Evolutionary conservation across 2,329 filamentous ascomycete genomes (phyloP).

Genomic region (Pleoardoris graminearum): DNA sequence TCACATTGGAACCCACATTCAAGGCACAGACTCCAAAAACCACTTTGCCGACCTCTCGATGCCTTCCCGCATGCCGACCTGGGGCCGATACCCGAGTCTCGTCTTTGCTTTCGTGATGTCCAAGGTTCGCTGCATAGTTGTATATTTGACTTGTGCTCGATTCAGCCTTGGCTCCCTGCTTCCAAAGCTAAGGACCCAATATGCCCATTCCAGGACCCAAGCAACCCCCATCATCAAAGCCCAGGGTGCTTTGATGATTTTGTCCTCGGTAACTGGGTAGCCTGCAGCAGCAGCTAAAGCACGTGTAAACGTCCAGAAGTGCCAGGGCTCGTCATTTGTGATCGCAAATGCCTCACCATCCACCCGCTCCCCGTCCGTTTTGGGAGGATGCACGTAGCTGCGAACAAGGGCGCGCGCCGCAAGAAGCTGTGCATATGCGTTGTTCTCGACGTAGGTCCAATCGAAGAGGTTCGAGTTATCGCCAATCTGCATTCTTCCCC

Average conservation of each 20-base stretch:
- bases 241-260: slow-evolving; percentile 10
- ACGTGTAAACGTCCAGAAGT: slow-evolving; percentile 15
- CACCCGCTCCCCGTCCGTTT: slow-evolving; percentile 4
- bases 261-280: slow-evolving; percentile 6
- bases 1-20: background rate
- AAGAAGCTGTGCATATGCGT: slow-evolving; percentile 17
- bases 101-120: slow-evolving; percentile 21
- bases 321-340: slow-evolving; percentile 20
- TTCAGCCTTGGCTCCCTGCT: slow-evolving; percentile 5
- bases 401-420: slow-evolving; percentile 12
- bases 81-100: slow-evolving; percentile 20
- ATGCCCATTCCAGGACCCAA: slow-evolving; percentile 11
- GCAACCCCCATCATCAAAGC: slow-evolving; percentile 1
- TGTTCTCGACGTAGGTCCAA: slow-evolving; percentile 20
- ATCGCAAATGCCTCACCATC: slow-evolving; percentile 20
- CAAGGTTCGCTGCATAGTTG: slow-evolving; percentile 11
- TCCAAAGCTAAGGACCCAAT: slow-evolving; percentile 14
- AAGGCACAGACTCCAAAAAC: slow-evolving; percentile 7
- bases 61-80: slow-evolving; percentile 19
- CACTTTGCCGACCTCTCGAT: slow-evolving; percentile 14
- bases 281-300: slow-evolving; percentile 8
- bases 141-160: slow-evolving; percentile 10
- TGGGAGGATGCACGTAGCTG: background rate
- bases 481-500: slow-evolving; percentile 7
- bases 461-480: slow-evolving; percentile 17